Percentiles rank a stretch among this genome's conserved stretches.
These are phyloP conservation scores for Urtica urens DNA, from an alignment of 306 rosid species.

Conservation along the genomic window DNA sequence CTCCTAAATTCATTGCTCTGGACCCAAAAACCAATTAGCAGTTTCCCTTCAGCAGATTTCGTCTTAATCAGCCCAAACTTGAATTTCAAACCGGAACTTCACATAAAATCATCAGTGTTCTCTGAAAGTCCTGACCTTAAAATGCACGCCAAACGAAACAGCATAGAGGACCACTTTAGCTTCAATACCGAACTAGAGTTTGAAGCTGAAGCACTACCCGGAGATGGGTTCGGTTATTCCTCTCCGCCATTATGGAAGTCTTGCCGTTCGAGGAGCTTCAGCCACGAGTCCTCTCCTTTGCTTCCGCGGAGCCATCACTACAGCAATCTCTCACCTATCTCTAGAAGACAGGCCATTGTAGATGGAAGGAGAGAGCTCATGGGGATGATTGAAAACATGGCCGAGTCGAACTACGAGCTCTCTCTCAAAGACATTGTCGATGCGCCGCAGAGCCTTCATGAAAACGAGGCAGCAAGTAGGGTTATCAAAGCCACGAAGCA, in stretches of 20 bases:
- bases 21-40: constrained; percentile 2
- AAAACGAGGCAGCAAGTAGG: constrained; percentile 12
- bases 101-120: constrained; percentile 9
- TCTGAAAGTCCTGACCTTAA: constrained; percentile 19
- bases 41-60: background rate
- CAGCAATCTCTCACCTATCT: constrained; percentile 16
- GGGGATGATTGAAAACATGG: constrained; percentile 38
- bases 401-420: constrained; percentile 54
- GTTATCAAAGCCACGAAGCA: constrained; percentile 11
- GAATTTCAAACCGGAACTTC: constrained; percentile 10
- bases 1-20: background rate
- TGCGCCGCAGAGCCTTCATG: constrained; percentile 19
- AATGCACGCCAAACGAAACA: constrained; percentile 14
- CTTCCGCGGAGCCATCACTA: constrained; percentile 19
- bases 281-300: constrained; percentile 22
- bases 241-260: constrained; percentile 17
- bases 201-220: constrained; percentile 8
- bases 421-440: constrained; percentile 57
- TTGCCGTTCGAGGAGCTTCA: background rate
- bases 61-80: constrained; percentile 30
- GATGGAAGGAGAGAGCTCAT: constrained; percentile 46
- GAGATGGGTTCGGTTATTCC: constrained; percentile 5
- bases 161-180: constrained; percentile 12
- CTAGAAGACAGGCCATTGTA: constrained; percentile 27
- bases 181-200: constrained; percentile 15